These are phyloP conservation scores for Hypoxylon sp. DNA, from an alignment of 2,329 filamentous ascomycete genomes.

Conservation along the genomic window DNA sequence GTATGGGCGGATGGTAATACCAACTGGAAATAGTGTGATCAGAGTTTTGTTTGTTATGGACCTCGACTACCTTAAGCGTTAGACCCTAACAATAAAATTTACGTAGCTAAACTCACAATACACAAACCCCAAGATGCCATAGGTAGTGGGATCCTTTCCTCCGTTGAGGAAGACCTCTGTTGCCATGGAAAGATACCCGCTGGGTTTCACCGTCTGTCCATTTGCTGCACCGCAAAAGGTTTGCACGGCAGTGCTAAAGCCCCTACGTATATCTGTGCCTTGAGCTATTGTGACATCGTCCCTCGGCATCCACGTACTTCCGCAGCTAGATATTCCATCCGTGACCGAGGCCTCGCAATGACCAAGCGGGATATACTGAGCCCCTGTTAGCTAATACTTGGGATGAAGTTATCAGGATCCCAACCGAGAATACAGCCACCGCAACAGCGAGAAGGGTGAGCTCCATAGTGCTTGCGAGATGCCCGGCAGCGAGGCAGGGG, in stretches of 20 bases:
- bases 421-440: constrained; percentile 24
- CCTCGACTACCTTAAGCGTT: constrained; percentile 47
- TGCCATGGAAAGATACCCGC: constrained; percentile 52
- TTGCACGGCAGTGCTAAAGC: constrained; percentile 50
- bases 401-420: neutral
- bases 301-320: constrained; percentile 49
- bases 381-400: constrained; percentile 27
- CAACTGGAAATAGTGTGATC: constrained; percentile 50
- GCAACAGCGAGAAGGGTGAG: constrained; percentile 23
- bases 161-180: constrained; percentile 52
- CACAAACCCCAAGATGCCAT: constrained; percentile 52
- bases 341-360: constrained; percentile 27
- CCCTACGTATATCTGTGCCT: constrained; percentile 49
- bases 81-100: neutral
- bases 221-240: constrained; percentile 48
- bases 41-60: constrained; percentile 50
- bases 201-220: constrained; percentile 44
- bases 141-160: constrained; percentile 46
- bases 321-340: constrained; percentile 52
- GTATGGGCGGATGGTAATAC: constrained; percentile 16
- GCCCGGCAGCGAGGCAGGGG: neutral
- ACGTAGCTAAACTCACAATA: constrained; percentile 48
- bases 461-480: constrained; percentile 22
- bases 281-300: constrained; percentile 49
- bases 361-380: constrained; percentile 35